Conservation (phyloP, 768 basidiomycete species). For the Suillus brevipes region DNA sequence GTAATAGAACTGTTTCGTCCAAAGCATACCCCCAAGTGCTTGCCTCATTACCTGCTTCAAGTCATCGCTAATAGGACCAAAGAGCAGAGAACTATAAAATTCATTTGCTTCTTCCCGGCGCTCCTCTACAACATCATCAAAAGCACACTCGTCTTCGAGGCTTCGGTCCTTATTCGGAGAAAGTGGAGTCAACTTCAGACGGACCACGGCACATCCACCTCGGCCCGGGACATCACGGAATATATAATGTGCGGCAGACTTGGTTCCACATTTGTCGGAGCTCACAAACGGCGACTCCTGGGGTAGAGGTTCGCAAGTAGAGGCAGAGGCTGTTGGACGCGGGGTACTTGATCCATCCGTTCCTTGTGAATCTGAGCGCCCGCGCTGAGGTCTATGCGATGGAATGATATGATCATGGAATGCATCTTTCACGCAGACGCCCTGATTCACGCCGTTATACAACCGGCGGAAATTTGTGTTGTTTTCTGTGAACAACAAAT, state of each 20-base stretch:
- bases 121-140: slow-evolving; percentile 89
- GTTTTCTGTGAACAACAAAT: slow-evolving; percentile 94
- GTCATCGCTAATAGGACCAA: slow-evolving; percentile 88
- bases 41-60: slow-evolving; percentile 95
- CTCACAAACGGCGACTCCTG: slow-evolving; percentile 60
- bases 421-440: slow-evolving; percentile 89
- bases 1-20: slow-evolving; percentile 97
- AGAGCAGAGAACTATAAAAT: slow-evolving; percentile 81
- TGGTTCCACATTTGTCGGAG: slow-evolving; percentile 85
- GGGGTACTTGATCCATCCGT: neutral
- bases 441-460: slow-evolving; percentile 84
- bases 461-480: slow-evolving; percentile 93
- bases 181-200: slow-evolving; percentile 85
- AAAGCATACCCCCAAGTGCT: slow-evolving; percentile 94
- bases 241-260: slow-evolving; percentile 87
- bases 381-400: slow-evolving; percentile 62
- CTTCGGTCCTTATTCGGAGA: slow-evolving; percentile 74
- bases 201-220: slow-evolving; percentile 94
- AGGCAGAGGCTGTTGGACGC: neutral
- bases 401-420: slow-evolving; percentile 98
- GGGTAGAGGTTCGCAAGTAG: slow-evolving; percentile 1
- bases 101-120: slow-evolving; percentile 93
- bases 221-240: slow-evolving; percentile 85
- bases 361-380: slow-evolving; percentile 11
- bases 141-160: slow-evolving; percentile 83